phyloP scores from a whole-genome alignment of 805 yeast species.

The Lipomyces yamadae region DNA sequence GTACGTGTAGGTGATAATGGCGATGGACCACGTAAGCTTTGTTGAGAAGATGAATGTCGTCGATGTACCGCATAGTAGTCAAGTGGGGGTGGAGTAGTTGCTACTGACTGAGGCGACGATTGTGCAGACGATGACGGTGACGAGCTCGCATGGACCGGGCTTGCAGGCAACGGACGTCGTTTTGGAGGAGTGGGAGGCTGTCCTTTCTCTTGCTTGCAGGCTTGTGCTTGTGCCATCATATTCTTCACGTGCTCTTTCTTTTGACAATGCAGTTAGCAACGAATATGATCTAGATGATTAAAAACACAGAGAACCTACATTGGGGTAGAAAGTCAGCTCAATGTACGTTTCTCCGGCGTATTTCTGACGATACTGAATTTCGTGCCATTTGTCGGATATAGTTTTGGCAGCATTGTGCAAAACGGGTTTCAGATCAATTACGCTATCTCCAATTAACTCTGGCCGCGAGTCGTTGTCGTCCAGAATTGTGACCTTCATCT shows the following conservation, averaged over 20 bases:
- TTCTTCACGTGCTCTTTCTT: background rate
- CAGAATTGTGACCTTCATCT: slow-evolving; percentile 71
- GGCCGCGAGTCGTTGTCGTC: slow-evolving; percentile 81
- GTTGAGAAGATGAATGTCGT: background rate
- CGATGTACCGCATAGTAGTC: slow-evolving; percentile 1
- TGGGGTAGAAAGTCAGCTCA: slow-evolving; percentile 85
- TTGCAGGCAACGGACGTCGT: background rate
- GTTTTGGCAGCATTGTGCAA: slow-evolving; percentile 67
- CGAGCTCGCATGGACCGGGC: background rate
- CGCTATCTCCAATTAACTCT: slow-evolving; percentile 80
- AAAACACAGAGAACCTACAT: background rate
- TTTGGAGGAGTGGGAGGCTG: slow-evolving; percentile 14
- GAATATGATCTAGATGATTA: background rate
- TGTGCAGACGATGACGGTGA: background rate
- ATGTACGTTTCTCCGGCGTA: slow-evolving; percentile 87
- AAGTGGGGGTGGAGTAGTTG: background rate
- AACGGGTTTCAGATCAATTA: slow-evolving; percentile 76
- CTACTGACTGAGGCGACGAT: background rate
- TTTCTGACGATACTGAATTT: slow-evolving; percentile 64
- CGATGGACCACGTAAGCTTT: slow-evolving; percentile 5
- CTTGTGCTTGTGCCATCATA: background rate
- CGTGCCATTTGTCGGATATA: slow-evolving; percentile 88
- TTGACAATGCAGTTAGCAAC: background rate
- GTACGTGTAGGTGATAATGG: slow-evolving; percentile 20
- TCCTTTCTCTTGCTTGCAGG: background rate